Conservation (phyloP, 345 rosid species). For the Cochlearia excelsa region DNA sequence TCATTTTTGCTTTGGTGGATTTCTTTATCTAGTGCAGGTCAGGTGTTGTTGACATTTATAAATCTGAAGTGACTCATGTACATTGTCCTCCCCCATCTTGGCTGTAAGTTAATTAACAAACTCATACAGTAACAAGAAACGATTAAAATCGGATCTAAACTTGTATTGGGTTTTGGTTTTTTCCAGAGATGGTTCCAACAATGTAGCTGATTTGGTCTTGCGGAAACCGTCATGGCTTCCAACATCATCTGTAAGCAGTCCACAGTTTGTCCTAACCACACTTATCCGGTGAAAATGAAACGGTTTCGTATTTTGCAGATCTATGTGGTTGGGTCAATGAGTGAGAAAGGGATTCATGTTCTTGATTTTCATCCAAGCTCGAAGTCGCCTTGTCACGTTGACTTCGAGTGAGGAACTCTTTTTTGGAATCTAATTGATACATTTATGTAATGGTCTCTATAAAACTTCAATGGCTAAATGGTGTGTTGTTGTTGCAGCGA, state of each 20-base stretch:
- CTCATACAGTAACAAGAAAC: neutral
- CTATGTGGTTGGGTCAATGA: constrained; percentile 72
- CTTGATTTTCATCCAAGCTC: constrained; percentile 82
- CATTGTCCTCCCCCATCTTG: constrained; percentile 99
- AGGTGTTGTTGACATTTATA: constrained; percentile 71
- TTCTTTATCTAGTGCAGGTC: constrained; percentile 55
- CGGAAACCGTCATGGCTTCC: constrained; percentile 89
- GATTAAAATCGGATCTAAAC: neutral
- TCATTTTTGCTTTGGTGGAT: constrained; percentile 12
- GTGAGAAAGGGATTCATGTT: constrained; percentile 74
- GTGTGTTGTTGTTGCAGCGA: constrained; percentile 39
- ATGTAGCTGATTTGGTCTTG: constrained; percentile 43
- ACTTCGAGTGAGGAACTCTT: constrained; percentile 50
- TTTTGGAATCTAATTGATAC: constrained; percentile 2
- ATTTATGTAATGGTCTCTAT: neutral
- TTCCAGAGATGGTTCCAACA: constrained; percentile 50
- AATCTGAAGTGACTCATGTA: constrained; percentile 66
- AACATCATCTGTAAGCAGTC: constrained; percentile 61
- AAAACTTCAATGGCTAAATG: constrained; percentile 7
- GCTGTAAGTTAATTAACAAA: constrained; percentile 65
- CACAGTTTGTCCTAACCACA: neutral
- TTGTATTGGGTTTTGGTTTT: constrained; percentile 29
- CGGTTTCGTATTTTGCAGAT: constrained; percentile 44
- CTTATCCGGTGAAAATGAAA: neutral
- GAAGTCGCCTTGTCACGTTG: constrained; percentile 84